These are phyloP conservation scores for Urochloa ruziziensis DNA, from an alignment of 176 grass and related monocot genomes.

Conservation along the genomic window DNA sequence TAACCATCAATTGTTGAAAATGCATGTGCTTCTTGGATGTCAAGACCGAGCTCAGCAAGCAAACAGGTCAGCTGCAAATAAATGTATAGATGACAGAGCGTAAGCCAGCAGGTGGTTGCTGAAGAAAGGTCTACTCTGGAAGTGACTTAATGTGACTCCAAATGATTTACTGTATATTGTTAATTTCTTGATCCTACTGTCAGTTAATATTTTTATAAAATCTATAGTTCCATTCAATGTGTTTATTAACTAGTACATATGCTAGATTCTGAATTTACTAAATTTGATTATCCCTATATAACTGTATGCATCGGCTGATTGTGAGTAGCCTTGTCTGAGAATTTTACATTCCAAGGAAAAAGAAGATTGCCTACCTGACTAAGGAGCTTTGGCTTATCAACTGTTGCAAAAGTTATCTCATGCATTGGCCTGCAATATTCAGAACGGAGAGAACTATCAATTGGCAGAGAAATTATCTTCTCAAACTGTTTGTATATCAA, in stretches of 20 bases:
- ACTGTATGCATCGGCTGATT: neutral
- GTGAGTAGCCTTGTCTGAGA: neutral
- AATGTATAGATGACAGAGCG: neutral
- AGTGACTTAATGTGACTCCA: constrained; percentile 8
- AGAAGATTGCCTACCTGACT: constrained; percentile 55
- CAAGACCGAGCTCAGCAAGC: constrained; percentile 80
- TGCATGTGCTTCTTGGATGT: constrained; percentile 92
- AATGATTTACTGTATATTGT: neutral
- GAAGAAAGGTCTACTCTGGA: neutral
- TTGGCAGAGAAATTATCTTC: neutral
- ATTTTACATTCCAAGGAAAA: neutral
- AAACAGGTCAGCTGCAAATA: constrained; percentile 69
- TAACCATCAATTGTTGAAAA: constrained; percentile 86
- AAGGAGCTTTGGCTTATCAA: constrained; percentile 82
- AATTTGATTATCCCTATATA: neutral
- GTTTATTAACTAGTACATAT: neutral
- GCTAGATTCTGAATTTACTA: constrained; percentile 1
- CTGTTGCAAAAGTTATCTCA: constrained; percentile 76
- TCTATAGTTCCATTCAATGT: neutral
- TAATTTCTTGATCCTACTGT: neutral
- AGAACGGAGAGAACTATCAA: constrained; percentile 19
- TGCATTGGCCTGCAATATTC: constrained; percentile 72
- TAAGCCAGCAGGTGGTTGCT: neutral
- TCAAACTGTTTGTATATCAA: neutral
- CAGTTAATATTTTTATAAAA: neutral